phyloP scores from a whole-genome alignment of 805 yeast species.

The Torulaspora quercuum region DNA sequence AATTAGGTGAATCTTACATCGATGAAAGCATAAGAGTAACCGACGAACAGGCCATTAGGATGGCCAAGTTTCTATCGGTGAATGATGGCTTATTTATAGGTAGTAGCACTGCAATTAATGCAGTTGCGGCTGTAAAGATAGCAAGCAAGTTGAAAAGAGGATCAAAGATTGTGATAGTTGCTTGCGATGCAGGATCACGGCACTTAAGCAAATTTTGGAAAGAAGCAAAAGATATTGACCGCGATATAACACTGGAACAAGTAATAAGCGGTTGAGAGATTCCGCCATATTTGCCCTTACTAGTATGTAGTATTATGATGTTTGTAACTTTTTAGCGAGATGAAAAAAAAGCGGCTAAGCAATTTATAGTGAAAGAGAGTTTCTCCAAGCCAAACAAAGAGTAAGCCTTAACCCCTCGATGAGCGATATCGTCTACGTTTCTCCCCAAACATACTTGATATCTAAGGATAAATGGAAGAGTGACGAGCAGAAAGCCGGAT shows the following conservation, averaged over 20 bases:
- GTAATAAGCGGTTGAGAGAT: conserved; percentile 27
- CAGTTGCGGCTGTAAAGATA: conserved; percentile 76
- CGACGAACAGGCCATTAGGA: conserved; percentile 75
- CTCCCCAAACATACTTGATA: conserved; percentile 27
- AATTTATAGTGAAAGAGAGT: conserved; percentile 2
- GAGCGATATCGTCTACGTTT: conserved; percentile 29
- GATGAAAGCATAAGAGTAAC: conserved; percentile 78
- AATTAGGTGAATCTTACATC: conserved; percentile 61
- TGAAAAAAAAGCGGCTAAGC: conserved; percentile 1
- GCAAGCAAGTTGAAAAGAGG: conserved; percentile 54
- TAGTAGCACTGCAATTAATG: conserved; percentile 88
- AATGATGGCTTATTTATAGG: conserved; percentile 92
- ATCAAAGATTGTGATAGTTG: conserved; percentile 70
- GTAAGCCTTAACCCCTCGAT: too few species aligned
- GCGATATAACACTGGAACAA: conserved; percentile 37
- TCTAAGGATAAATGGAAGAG: conserved; percentile 27
- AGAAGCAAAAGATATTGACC: conserved; percentile 44
- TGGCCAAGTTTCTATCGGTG: conserved; percentile 81
- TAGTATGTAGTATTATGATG: too few species aligned
- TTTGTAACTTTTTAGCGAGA: too few species aligned
- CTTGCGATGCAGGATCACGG: conserved; percentile 90
- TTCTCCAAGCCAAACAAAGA: too few species aligned
- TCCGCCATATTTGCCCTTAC: too few species aligned
- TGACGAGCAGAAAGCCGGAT: conserved; percentile 23
- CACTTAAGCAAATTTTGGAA: conserved; percentile 94